A percentile compares a stretch with the other conserved stretches of the same genome.
Evolutionary conservation across 768 basidiomycete genomes (phyloP).

Genomic region (Coprinellus aureogranulatus): DNA sequence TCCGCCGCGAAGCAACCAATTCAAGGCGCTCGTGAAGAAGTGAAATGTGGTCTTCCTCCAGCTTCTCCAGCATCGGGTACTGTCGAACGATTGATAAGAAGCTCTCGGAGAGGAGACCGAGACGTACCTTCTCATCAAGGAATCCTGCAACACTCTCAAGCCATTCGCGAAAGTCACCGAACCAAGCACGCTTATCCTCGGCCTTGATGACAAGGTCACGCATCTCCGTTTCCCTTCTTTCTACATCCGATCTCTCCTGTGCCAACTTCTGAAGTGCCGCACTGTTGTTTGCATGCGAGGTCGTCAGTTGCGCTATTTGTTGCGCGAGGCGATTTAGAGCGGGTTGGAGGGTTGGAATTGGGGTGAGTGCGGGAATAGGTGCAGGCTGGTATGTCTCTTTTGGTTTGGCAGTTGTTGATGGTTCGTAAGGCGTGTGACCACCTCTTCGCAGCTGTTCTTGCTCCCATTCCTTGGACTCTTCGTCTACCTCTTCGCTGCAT

Average conservation of each 20-base stretch:
- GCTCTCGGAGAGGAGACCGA: no score
- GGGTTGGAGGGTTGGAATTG: conserved; percentile 62
- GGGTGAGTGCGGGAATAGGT: conserved; percentile 62
- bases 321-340: conserved; percentile 61
- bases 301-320: conserved; percentile 56
- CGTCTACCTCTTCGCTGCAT: conserved; percentile 73
- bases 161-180: conserved; percentile 74
- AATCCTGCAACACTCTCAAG: conserved; percentile 81
- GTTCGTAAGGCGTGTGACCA: conserved; percentile 48
- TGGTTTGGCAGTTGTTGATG: conserved; percentile 30
- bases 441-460: conserved; percentile 78
- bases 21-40: conserved; percentile 71
- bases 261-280: conserved; percentile 54
- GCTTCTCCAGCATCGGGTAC: conserved; percentile 75
- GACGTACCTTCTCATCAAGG: conserved; percentile 88
- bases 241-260: conserved; percentile 62
- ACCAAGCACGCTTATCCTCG: conserved; percentile 81
- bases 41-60: conserved; percentile 73
- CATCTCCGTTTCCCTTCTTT: conserved; percentile 68
- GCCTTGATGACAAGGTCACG: conserved; percentile 71
- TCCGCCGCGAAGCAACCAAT: conserved; percentile 66
- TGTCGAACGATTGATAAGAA: no score
- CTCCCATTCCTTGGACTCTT: conserved; percentile 85
- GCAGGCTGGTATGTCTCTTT: conserved; percentile 70
- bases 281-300: conserved; percentile 67